Evolutionary conservation across 345 rosid genomes (phyloP), one percentile per base, ranked within the genome.

Genomic region (Rhizophora apiculata): DNA sequence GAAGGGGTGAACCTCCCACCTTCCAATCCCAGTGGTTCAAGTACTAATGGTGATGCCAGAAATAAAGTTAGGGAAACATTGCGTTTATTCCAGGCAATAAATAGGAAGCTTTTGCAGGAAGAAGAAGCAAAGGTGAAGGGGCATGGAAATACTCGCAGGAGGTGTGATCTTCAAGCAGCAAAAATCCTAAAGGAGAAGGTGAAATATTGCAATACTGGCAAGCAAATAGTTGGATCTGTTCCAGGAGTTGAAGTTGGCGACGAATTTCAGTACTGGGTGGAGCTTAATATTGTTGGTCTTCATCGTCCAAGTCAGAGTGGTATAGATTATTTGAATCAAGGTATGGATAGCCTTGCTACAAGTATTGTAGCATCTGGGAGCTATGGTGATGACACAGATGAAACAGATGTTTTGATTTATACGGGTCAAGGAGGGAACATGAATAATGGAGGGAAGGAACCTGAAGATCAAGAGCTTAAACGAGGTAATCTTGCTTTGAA

Each of bases 201-300:
- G 53, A 83, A 76, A 68, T 79, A 36, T 62, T 72, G 85, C 21
- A 87, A 83, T 71, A 46, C 60, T 0, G 84, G 87, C 37, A 69
- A 67, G 49, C 82, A 71, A 24, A 83, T 90, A 48, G 61, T 92
- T 32, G 99, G 99, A 71, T 3, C 82, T 20, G 84, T 93, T 65
- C 97, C 97, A 0, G 98, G 97, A 30, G 90, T 89, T 69, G 83
- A 83, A 72, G 82, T 88, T 31, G 96, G 98, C 4, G 98, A 93
- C 69, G 96, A 82, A 72, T 93, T 89, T 80, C 92, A 84, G 49
- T 93, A 89, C 62, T 82, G 90, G 51, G 79, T 87, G 6, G 94
- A 93, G 72, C 97, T 91, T 30, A 83, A 81, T 70, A 70, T 91
- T 26, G 74, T 91, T 59, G 94, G 98, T 32, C 88, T 91, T 27